Evolutionary conservation across 129 eudicot genomes (phyloP).

Genomic region (Centella asiatica): DNA sequence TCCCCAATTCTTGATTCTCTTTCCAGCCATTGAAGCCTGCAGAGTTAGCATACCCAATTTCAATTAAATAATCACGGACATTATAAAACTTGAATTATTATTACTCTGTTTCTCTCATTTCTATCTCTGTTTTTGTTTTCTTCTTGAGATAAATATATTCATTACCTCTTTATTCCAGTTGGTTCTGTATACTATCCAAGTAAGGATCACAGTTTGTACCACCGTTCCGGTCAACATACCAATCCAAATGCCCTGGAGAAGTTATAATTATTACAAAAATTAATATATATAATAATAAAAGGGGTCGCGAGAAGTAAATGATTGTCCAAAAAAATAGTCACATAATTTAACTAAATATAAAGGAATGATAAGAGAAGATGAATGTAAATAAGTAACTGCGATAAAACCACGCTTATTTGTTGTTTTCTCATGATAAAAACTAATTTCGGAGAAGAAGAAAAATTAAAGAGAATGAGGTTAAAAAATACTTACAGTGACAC

Average conservation of each 20-base stretch:
- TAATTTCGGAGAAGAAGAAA: no score
- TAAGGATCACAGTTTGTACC: constrained; percentile 32
- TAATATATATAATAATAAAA: neutral
- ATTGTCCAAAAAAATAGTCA: no score
- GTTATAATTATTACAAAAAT: no score
- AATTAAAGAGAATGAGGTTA: no score
- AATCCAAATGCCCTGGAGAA: constrained; percentile 65
- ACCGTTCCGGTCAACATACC: constrained; percentile 50
- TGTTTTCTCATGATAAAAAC: no score
- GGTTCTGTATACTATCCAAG: constrained; percentile 41
- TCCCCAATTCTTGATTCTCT: constrained; percentile 50
- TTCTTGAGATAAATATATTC: neutral
- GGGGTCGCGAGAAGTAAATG: no score
- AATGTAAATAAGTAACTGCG: no score
- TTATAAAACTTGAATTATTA: neutral
- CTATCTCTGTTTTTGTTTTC: no score
- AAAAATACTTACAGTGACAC: constrained; percentile 24
- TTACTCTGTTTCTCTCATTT: no score
- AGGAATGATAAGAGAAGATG: no score
- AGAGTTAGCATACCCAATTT: neutral
- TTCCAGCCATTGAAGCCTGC: constrained; percentile 58
- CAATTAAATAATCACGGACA: neutral
- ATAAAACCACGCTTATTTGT: no score
- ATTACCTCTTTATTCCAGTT: constrained; percentile 59
- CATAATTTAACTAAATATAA: no score